Evolutionary conservation across 345 rosid genomes (phyloP).

Genomic region (Citrus maxima): DNA sequence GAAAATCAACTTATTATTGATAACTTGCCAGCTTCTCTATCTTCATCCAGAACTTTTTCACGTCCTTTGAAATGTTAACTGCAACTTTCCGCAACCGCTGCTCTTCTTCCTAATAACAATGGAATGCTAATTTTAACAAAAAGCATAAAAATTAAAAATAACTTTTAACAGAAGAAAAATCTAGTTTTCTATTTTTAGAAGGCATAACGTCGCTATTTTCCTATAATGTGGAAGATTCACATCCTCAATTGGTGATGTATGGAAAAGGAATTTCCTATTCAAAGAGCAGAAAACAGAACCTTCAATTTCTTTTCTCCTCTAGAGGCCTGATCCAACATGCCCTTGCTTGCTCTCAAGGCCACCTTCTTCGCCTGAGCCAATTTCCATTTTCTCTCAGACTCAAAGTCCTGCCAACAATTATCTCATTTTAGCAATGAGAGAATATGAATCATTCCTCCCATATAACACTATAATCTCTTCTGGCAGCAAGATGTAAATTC

Average conservation of each 20-base stretch:
- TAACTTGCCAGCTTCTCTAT: conserved; percentile 93
- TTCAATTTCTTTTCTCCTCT: conserved; percentile 93
- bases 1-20: conserved; percentile 16
- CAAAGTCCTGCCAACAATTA: conserved; percentile 73
- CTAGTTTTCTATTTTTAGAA: not conserved
- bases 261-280: conserved; percentile 1
- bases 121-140: conserved; percentile 15
- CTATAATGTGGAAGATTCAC: not conserved
- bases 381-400: conserved; percentile 99
- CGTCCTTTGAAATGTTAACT: conserved; percentile 85
- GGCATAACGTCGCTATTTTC: not conserved
- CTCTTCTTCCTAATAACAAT: conserved; percentile 80
- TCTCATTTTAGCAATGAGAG: conserved; percentile 28
- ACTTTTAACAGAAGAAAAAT: conserved; percentile 6
- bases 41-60: conserved; percentile 96
- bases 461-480: not conserved
- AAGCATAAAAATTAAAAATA: not conserved
- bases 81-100: conserved; percentile 84
- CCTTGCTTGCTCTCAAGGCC: conserved; percentile 94
- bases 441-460: conserved; percentile 3
- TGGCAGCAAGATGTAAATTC: not conserved
- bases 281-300: conserved; percentile 41
- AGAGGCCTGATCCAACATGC: conserved; percentile 89
- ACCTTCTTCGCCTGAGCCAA: conserved; percentile 91
- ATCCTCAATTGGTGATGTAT: not conserved